These are phyloP conservation scores for Begonia fuchsioides DNA, from an alignment of 306 rosid genomes.

Conservation along the genomic window DNA sequence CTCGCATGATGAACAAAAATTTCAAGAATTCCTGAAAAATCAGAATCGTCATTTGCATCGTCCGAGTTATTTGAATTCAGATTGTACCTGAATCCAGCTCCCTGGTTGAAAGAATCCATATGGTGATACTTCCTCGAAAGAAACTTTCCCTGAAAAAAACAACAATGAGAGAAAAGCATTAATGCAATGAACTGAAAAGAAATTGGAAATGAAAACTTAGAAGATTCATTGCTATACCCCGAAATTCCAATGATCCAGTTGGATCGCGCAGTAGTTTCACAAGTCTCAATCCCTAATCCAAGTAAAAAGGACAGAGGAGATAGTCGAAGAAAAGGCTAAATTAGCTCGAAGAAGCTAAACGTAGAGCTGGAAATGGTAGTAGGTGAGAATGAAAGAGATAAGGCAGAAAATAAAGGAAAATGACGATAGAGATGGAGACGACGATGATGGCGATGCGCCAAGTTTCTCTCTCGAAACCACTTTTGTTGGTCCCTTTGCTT, in stretches of 20 bases:
- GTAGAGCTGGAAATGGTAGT: conserved; percentile 21
- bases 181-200: conserved; percentile 7
- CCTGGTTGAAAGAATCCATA: conserved; percentile 61
- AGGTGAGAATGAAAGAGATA: conserved; percentile 16
- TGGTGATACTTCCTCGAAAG: conserved; percentile 2
- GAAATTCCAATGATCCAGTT: too few species aligned
- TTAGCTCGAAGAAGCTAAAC: conserved; percentile 10
- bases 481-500: conserved; percentile 19
- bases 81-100: conserved; percentile 41
- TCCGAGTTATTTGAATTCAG: conserved; percentile 23
- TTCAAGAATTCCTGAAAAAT: conserved; percentile 58
- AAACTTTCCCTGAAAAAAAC: conserved; percentile 3
- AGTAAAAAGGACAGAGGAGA: conserved; percentile 8
- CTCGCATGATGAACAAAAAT: conserved; percentile 78
- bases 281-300: conserved; percentile 12
- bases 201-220: too few species aligned
- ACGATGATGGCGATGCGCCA: conserved; percentile 11
- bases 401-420: conserved; percentile 14
- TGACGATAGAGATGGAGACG: conserved; percentile 7
- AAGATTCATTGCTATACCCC: too few species aligned
- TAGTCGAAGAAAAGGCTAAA: conserved; percentile 18
- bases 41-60: conserved; percentile 20
- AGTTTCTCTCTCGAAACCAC: too few species aligned
- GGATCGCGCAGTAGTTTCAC: too few species aligned
- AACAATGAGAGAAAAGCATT: conserved; percentile 3